phyloP scores from a whole-genome alignment of 768 basidiomycete genomes.

The Rhodotorula kratochvilovae region DNA sequence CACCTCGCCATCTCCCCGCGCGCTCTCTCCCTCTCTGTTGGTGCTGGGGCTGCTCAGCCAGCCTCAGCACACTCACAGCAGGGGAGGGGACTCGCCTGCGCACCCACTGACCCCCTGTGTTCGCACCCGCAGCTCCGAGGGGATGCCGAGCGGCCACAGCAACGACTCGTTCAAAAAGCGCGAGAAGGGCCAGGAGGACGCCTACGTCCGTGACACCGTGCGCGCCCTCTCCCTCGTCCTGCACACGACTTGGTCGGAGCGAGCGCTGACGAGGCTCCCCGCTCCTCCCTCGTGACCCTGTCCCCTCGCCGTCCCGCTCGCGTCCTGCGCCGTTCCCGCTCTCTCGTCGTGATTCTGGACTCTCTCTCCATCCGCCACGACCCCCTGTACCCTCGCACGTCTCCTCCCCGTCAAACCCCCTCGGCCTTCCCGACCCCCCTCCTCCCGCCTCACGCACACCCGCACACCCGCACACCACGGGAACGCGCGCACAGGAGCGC shows the following conservation, averaged over 20 bases:
- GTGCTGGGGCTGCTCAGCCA: too few relatives aligned
- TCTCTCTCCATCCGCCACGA: too few relatives aligned
- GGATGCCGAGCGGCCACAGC: constrained; percentile 10
- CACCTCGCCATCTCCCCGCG: not conserved
- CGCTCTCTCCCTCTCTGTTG: too few relatives aligned
- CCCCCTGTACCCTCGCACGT: too few relatives aligned
- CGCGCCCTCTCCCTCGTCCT: not conserved
- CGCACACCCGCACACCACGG: not conserved
- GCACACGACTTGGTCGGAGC: not conserved
- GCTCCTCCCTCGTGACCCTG: not conserved
- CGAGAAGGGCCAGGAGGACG: constrained; percentile 33
- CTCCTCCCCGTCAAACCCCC: too few relatives aligned
- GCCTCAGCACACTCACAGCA: too few relatives aligned
- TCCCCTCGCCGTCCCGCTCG: too few relatives aligned
- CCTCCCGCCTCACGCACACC: not conserved
- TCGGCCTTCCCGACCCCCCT: too few relatives aligned
- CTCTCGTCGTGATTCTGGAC: too few relatives aligned
- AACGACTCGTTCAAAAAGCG: constrained; percentile 31
- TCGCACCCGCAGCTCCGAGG: constrained; percentile 21
- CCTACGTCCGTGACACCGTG: constrained; percentile 29
- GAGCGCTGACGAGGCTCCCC: not conserved
- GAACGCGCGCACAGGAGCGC: constrained; percentile 16
- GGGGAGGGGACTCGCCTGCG: too few relatives aligned
- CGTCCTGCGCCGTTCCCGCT: too few relatives aligned
- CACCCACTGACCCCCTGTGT: not conserved